These are phyloP conservation scores for Suillus discolor DNA, from an alignment of 768 basidiomycete species.

Conservation along the genomic window DNA sequence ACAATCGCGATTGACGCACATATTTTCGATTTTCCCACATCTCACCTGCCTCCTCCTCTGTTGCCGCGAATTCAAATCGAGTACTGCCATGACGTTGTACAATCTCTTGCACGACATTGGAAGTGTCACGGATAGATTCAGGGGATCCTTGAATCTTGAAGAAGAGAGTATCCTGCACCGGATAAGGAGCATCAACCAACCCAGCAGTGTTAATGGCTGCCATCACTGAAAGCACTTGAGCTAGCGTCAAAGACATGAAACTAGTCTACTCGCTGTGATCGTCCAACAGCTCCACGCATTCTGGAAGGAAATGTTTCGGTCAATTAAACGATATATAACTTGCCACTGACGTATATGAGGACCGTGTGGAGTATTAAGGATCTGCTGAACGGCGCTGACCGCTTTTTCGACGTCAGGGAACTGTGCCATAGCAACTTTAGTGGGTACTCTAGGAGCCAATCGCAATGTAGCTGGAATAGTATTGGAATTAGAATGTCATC, in stretches of 20 bases:
- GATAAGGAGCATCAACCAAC: slow-evolving; percentile 59
- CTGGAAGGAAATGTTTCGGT: slow-evolving; percentile 35
- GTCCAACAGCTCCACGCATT: slow-evolving; percentile 89
- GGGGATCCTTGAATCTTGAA: slow-evolving; percentile 89
- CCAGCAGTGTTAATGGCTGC: slow-evolving; percentile 72
- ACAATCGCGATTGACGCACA: slow-evolving; percentile 23
- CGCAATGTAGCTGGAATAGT: slow-evolving; percentile 62
- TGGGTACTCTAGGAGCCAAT: slow-evolving; percentile 78
- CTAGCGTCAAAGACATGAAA: not conserved
- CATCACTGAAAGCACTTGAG: slow-evolving; percentile 56
- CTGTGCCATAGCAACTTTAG: slow-evolving; percentile 85
- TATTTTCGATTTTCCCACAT: slow-evolving; percentile 90
- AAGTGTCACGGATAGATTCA: slow-evolving; percentile 56
- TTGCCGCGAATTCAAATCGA: slow-evolving; percentile 71
- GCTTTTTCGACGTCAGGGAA: slow-evolving; percentile 82
- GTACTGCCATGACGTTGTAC: slow-evolving; percentile 68
- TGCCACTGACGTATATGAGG: slow-evolving; percentile 67
- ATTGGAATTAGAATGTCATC: not conserved
- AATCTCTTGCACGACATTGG: slow-evolving; percentile 59
- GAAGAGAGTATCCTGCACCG: slow-evolving; percentile 79
- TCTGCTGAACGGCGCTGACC: slow-evolving; percentile 79
- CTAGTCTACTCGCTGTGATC: slow-evolving; percentile 54
- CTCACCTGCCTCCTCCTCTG: slow-evolving; percentile 72
- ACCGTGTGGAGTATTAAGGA: slow-evolving; percentile 68
- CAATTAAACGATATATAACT: slow-evolving; percentile 2